These are phyloP conservation scores for Parietichytrium sp. DNA, from an alignment of 108 stramenopile species.

Conservation along the genomic window DNA sequence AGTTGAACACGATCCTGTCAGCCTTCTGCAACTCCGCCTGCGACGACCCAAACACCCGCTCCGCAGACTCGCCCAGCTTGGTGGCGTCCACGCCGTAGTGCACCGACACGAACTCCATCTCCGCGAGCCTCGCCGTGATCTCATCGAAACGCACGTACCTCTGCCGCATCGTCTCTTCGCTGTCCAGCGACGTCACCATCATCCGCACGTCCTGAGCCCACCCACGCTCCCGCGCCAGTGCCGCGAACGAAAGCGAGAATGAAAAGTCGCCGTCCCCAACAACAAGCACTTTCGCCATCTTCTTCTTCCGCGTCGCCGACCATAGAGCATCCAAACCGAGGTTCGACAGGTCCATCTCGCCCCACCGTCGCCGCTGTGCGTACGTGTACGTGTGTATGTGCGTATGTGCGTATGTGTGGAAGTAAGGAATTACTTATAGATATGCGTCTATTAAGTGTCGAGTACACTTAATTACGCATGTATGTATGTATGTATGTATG, in stretches of 20 bases:
- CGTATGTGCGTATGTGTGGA: too few species aligned
- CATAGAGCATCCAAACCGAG: too few species aligned
- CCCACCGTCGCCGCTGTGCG: too few species aligned
- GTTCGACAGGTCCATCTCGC: too few species aligned
- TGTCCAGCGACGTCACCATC: conserved; percentile 24
- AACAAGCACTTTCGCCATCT: too few species aligned
- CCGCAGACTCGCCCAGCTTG: not conserved
- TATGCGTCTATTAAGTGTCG: too few species aligned
- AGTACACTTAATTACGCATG: too few species aligned
- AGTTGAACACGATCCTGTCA: conserved; percentile 16
- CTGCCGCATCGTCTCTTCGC: not conserved
- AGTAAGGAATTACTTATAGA: too few species aligned
- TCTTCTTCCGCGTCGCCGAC: too few species aligned
- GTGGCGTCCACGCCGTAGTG: not conserved
- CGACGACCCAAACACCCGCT: not conserved
- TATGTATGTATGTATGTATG: too few species aligned
- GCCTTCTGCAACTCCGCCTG: not conserved
- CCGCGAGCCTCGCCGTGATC: not conserved
- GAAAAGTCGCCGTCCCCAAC: conserved; percentile 16
- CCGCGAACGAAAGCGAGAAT: conserved; percentile 19
- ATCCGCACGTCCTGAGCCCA: not conserved
- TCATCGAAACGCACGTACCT: not conserved
- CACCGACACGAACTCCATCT: not conserved
- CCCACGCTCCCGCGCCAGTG: not conserved
- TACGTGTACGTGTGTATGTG: too few species aligned